These are phyloP conservation scores for Volvox reticuliferus DNA, from an alignment of 139 green algal species.

Conservation along the genomic window DNA sequence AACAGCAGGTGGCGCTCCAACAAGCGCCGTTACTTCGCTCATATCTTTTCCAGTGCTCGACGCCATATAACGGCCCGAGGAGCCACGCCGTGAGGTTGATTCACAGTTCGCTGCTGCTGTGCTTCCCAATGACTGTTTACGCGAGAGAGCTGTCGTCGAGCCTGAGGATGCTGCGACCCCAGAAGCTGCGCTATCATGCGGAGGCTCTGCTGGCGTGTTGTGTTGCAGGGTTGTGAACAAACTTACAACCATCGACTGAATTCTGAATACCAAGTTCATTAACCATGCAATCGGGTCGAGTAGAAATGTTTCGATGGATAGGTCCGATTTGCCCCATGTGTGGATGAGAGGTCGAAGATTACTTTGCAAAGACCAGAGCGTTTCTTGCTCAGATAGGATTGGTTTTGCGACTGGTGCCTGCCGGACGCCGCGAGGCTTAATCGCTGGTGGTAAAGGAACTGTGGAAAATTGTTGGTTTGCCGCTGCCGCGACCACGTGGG, in stretches of 20 bases:
- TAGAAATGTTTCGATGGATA: neutral
- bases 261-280: neutral
- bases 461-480: neutral
- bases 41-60: neutral
- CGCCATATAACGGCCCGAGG: neutral
- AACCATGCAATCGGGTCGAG: neutral
- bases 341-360: neutral
- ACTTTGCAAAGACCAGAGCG: neutral
- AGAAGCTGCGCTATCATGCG: too few relatives aligned
- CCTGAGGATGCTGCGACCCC: neutral
- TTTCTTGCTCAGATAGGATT: neutral
- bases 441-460: neutral
- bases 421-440: neutral
- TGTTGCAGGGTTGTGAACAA: neutral
- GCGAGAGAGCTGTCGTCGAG: neutral
- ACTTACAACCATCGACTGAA: neutral
- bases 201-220: neutral
- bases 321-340: neutral
- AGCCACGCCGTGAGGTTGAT: neutral
- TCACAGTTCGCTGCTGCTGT: neutral
- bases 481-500: neutral
- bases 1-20: too few relatives aligned
- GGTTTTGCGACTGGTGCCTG: neutral
- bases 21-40: too few relatives aligned
- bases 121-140: neutral